phyloP scores from a whole-genome alignment of 148 eudicot species.

The Cornus controversa region DNA sequence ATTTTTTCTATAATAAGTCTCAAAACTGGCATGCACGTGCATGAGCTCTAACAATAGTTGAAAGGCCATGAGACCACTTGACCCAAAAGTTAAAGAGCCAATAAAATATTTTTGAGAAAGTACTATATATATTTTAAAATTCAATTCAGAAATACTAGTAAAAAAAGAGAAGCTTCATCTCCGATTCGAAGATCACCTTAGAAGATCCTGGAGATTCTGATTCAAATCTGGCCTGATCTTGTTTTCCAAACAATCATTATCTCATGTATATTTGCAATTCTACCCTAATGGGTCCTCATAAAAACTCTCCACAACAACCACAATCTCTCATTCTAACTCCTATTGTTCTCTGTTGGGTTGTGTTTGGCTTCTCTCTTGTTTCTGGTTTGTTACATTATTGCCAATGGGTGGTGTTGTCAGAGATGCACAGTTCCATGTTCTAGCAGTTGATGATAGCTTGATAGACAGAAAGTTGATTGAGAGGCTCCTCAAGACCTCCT shows the following conservation, averaged over 20 bases:
- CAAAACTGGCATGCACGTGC: neutral
- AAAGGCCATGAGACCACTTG: too few species aligned
- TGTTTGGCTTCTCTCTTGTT: too few species aligned
- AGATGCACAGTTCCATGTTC: conserved; percentile 46
- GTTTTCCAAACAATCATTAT: conserved; percentile 26
- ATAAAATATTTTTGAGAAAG: neutral
- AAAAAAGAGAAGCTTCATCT: neutral
- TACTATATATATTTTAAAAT: too few species aligned
- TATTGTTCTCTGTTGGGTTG: neutral
- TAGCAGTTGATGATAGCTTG: conserved; percentile 59
- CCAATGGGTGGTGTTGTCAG: neutral
- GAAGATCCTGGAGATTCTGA: conserved; percentile 31
- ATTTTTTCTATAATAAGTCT: too few species aligned
- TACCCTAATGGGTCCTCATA: conserved; percentile 11
- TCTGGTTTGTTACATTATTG: too few species aligned
- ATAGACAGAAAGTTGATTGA: conserved; percentile 57
- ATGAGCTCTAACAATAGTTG: too few species aligned
- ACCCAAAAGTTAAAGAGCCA: too few species aligned
- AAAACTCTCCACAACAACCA: neutral
- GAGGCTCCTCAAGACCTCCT: conserved; percentile 53
- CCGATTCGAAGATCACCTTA: conserved; percentile 19
- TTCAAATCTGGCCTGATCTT: conserved; percentile 20
- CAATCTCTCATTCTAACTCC: neutral
- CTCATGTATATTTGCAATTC: neutral
- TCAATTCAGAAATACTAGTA: neutral